Evolutionary conservation across 768 basidiomycete species (phyloP).

Genomic region (Collybia sp.): DNA sequence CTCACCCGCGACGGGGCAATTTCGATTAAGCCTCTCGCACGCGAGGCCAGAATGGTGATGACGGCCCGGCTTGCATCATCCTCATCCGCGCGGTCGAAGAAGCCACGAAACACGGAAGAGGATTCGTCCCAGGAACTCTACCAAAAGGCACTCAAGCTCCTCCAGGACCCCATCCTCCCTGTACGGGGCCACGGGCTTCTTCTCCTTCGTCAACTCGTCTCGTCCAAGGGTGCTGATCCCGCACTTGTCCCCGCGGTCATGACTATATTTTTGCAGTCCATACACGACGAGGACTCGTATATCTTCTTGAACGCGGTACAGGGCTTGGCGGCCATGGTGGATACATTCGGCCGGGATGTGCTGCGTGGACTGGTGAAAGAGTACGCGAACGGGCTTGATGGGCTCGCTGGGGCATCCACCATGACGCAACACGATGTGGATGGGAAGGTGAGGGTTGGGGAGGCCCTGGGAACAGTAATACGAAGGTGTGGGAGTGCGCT

Average conservation of each 20-base stretch:
- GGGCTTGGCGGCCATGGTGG: slow-evolving; percentile 83
- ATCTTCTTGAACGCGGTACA: slow-evolving; percentile 91
- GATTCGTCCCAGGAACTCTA: slow-evolving; percentile 62
- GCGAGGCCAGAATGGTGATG: slow-evolving; percentile 82
- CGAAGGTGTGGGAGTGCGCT: slow-evolving; percentile 67
- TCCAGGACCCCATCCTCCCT: slow-evolving; percentile 90
- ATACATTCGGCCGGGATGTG: slow-evolving; percentile 71
- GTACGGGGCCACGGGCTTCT: slow-evolving; percentile 92
- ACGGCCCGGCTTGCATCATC: slow-evolving; percentile 72
- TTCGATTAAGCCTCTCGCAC: slow-evolving; percentile 51
- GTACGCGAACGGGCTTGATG: slow-evolving; percentile 54
- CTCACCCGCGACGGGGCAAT: slow-evolving; percentile 43
- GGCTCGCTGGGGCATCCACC: slow-evolving; percentile 34
- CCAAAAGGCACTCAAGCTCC: slow-evolving; percentile 79
- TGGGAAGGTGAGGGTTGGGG: slow-evolving; percentile 70
- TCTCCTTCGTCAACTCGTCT: slow-evolving; percentile 74
- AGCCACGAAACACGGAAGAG: slow-evolving; percentile 22
- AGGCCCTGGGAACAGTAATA: slow-evolving; percentile 78
- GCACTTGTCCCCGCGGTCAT: slow-evolving; percentile 80
- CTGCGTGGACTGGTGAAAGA: slow-evolving; percentile 59
- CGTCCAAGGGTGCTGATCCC: slow-evolving; percentile 34
- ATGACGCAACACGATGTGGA: slow-evolving; percentile 67
- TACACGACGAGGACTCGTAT: slow-evolving; percentile 94
- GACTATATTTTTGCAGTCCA: slow-evolving; percentile 78
- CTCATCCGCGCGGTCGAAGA: slow-evolving; percentile 26